Evolutionary conservation across 1,139 yeast genomes (phyloP).

Genomic region (Yamadazyma diddensiae): DNA sequence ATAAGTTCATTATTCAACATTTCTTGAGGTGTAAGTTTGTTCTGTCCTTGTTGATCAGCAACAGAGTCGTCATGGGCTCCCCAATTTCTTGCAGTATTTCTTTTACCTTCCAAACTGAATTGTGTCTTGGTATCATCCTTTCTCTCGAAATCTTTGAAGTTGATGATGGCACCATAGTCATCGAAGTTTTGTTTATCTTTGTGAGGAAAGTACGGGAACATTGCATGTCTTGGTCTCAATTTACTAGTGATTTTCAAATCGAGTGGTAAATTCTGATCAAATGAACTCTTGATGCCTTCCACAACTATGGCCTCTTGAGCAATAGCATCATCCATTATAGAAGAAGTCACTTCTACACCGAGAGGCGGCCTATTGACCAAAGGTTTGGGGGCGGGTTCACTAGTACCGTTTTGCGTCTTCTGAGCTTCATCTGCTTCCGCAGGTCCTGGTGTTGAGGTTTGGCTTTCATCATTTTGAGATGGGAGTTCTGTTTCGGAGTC

Average conservation of each 20-base stretch:
- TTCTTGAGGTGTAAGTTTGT: slow-evolving; percentile 45
- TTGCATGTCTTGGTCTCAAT: slow-evolving; percentile 61
- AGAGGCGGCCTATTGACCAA: no score
- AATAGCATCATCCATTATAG: slow-evolving; percentile 28
- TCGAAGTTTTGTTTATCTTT: slow-evolving; percentile 57
- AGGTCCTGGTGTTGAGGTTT: background rate
- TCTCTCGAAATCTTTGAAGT: slow-evolving; percentile 60
- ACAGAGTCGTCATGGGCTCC: slow-evolving; percentile 23
- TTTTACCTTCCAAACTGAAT: slow-evolving; percentile 32
- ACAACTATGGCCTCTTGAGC: slow-evolving; percentile 43
- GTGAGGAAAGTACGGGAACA: slow-evolving; percentile 68
- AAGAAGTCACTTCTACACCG: slow-evolving; percentile 7
- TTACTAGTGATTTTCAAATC: slow-evolving; percentile 65
- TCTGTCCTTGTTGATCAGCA: slow-evolving; percentile 17
- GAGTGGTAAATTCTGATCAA: slow-evolving; percentile 40
- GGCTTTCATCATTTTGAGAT: slow-evolving; percentile 1
- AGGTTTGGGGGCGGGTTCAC: background rate
- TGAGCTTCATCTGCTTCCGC: background rate
- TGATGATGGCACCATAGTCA: slow-evolving; percentile 80
- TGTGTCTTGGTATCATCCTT: slow-evolving; percentile 50
- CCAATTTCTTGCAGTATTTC: slow-evolving; percentile 39
- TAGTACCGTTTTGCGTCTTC: background rate
- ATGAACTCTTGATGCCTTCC: slow-evolving; percentile 36
- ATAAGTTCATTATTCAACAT: slow-evolving; percentile 40
- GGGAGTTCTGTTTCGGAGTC: slow-evolving; percentile 17